Conservation (phyloP, 2,329 filamentous ascomycete genomes). For the Penicillium sp. region DNA sequence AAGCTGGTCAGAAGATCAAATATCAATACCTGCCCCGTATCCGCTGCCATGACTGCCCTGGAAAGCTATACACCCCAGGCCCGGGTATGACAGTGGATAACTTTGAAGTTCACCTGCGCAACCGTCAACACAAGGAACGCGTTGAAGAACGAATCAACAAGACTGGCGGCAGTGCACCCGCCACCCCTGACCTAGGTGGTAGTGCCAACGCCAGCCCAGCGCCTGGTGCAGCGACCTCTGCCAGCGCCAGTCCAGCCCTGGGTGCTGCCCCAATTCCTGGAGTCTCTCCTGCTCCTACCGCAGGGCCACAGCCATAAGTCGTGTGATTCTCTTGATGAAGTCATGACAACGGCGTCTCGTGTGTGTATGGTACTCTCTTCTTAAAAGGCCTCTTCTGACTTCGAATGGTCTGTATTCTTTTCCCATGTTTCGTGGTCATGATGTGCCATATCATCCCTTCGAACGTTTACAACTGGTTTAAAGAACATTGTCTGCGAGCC, state of each 20-base stretch:
- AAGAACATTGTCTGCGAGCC: slow-evolving; percentile 7
- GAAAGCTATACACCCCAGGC: slow-evolving; percentile 90
- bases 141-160: slow-evolving; percentile 60
- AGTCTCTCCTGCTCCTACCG: slow-evolving; percentile 17
- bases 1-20: slow-evolving; percentile 66
- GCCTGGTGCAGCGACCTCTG: slow-evolving; percentile 12
- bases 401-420: slow-evolving; percentile 24
- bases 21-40: slow-evolving; percentile 88
- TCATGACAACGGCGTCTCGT: slow-evolving; percentile 24
- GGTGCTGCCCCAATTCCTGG: slow-evolving; percentile 7
- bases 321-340: slow-evolving; percentile 23
- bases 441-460: slow-evolving; percentile 12
- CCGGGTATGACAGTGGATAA: slow-evolving; percentile 83
- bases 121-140: slow-evolving; percentile 74
- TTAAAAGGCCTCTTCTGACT: slow-evolving; percentile 12
- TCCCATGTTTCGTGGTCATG: slow-evolving; percentile 3
- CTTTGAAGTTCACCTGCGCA: slow-evolving; percentile 90
- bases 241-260: slow-evolving; percentile 25
- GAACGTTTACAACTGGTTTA: slow-evolving; percentile 9
- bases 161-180: slow-evolving; percentile 17
- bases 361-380: slow-evolving; percentile 15
- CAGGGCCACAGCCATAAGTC: slow-evolving; percentile 22
- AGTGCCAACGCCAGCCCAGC: slow-evolving; percentile 25
- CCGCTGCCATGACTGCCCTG: slow-evolving; percentile 86
- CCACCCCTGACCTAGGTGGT: slow-evolving; percentile 10